phyloP scores from a whole-genome alignment of 2,329 filamentous ascomycete species.

The Thelonectria blattea region DNA sequence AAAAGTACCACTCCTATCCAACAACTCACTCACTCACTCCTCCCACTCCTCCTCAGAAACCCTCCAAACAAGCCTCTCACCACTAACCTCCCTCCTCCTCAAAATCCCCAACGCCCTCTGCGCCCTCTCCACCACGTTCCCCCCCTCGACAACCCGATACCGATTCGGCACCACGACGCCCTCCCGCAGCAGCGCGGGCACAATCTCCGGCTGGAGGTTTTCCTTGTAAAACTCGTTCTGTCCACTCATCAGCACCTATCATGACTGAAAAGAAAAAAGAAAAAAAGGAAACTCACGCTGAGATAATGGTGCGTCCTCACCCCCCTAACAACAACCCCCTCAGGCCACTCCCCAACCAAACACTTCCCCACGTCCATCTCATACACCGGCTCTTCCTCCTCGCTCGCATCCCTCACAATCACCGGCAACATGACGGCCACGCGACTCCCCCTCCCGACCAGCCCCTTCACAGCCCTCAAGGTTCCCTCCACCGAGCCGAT shows the following conservation, averaged over 20 bases:
- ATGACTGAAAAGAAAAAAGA: no score
- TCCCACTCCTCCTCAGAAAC: constrained; percentile 26
- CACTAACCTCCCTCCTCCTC: constrained; percentile 46
- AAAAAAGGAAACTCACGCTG: constrained; percentile 23
- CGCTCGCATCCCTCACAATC: constrained; percentile 59
- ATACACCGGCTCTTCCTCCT: constrained; percentile 56
- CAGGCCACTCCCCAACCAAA: constrained; percentile 52
- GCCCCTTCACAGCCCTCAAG: constrained; percentile 54
- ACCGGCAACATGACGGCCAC: constrained; percentile 67
- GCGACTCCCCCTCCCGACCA: constrained; percentile 55
- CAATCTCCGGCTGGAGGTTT: constrained; percentile 60
- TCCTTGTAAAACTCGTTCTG: constrained; percentile 63
- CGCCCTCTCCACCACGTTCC: constrained; percentile 46
- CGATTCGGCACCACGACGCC: constrained; percentile 50
- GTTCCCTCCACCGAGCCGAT: constrained; percentile 58
- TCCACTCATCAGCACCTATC: constrained; percentile 17
- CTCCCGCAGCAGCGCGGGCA: constrained; percentile 53
- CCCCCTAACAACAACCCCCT: constrained; percentile 58
- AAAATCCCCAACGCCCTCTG: constrained; percentile 46
- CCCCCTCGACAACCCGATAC: constrained; percentile 50
- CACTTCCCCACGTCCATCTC: constrained; percentile 56
- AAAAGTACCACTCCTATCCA: no score
- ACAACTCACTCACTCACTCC: neutral
- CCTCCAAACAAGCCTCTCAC: constrained; percentile 50
- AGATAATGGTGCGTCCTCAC: constrained; percentile 50